Conservation (phyloP, 2,329 filamentous ascomycete genomes). For the Teratosphaeriaceae sp. region DNA sequence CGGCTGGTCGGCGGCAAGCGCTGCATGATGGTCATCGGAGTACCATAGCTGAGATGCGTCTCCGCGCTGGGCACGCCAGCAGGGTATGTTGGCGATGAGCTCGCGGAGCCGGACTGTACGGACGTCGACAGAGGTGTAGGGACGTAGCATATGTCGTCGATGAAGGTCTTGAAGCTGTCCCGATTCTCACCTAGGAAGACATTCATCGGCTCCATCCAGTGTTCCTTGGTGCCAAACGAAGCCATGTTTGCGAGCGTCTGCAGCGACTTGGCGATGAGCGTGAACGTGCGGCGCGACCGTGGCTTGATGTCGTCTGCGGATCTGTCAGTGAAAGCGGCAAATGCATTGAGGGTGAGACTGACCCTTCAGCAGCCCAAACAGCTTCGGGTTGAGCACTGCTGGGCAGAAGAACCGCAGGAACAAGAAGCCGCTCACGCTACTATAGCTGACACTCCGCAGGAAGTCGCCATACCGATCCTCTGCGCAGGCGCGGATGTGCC, state of each 20-base stretch:
- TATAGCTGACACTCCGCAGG: constrained; percentile 80
- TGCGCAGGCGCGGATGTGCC: constrained; percentile 85
- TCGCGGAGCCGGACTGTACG: constrained; percentile 32
- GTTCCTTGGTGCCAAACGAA: constrained; percentile 86
- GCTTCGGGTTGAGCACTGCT: constrained; percentile 89
- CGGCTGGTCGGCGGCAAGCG: constrained; percentile 72
- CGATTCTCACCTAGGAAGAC: constrained; percentile 70
- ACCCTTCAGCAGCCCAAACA: constrained; percentile 79
- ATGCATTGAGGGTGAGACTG: constrained; percentile 15
- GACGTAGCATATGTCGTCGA: constrained; percentile 80
- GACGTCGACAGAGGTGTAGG: constrained; percentile 56
- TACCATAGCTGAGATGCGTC: constrained; percentile 58
- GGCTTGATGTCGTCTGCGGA: constrained; percentile 72
- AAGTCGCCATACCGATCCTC: constrained; percentile 95
- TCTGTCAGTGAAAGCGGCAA: neutral
- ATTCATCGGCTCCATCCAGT: constrained; percentile 99
- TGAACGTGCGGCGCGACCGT: constrained; percentile 79
- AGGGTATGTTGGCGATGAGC: constrained; percentile 19
- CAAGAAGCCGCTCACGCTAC: constrained; percentile 88
- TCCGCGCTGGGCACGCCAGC: constrained; percentile 24
- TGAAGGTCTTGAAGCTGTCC: constrained; percentile 75
- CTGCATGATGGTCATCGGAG: constrained; percentile 81
- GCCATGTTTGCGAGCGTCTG: constrained; percentile 88
- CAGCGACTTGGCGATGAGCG: constrained; percentile 84
- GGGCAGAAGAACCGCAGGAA: constrained; percentile 95